These are phyloP conservation scores for Theileria sp. DNA, from an alignment of 169 alveolate species.

Conservation along the genomic window DNA sequence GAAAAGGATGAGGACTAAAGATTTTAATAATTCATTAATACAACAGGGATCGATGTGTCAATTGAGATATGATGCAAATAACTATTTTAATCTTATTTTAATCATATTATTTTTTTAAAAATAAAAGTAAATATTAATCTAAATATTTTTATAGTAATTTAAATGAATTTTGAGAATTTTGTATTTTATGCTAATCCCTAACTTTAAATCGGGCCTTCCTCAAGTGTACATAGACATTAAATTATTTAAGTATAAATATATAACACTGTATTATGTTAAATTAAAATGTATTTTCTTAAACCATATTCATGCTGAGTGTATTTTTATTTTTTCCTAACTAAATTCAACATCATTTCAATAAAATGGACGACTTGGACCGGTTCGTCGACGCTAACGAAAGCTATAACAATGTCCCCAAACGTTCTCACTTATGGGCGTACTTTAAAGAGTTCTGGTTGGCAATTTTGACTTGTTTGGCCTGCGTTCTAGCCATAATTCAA, in stretches of 20 bases:
- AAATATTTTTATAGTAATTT: too few relatives aligned
- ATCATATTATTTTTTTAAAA: too few relatives aligned
- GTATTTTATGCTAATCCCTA: neutral
- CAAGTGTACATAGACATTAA: neutral
- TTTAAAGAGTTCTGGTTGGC: conserved; percentile 38
- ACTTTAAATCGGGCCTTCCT: neutral
- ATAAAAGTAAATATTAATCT: too few relatives aligned
- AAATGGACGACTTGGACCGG: conserved; percentile 28
- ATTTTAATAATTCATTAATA: neutral
- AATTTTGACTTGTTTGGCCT: neutral
- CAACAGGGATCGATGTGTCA: neutral
- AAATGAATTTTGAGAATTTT: neutral
- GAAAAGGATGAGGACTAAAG: neutral
- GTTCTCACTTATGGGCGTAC: neutral
- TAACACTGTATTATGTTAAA: neutral
- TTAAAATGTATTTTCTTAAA: neutral
- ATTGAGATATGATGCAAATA: neutral
- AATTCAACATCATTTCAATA: neutral
- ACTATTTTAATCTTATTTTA: neutral
- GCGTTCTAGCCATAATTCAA: conserved; percentile 18
- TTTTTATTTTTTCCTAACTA: neutral
- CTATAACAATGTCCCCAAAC: neutral
- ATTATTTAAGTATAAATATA: neutral
- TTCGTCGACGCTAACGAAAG: conserved; percentile 23
- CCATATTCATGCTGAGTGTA: neutral